Percentiles rank a stretch among this genome's conserved stretches.
Evolutionary conservation across 371 early-diverging fungal species (phyloP).

Genomic region (Conidiobolus incongruus): DNA sequence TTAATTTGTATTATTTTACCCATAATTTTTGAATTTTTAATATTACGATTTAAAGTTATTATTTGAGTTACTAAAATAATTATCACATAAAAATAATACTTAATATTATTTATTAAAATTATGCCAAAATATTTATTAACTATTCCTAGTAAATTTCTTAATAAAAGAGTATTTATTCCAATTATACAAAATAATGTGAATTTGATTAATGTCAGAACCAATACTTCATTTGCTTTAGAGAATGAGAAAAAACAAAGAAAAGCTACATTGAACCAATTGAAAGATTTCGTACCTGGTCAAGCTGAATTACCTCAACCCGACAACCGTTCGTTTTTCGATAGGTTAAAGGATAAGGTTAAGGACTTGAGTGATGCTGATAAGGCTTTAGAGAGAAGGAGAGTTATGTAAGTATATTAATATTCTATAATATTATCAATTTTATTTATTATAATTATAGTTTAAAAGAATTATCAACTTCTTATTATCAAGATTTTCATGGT

Average conservation of each 20-base stretch:
- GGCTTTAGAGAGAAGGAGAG: not conserved
- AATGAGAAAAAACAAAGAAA: not conserved
- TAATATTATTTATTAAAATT: too few species aligned
- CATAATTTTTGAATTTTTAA: too few species aligned
- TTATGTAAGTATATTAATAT: not conserved
- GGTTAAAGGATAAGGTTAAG: not conserved
- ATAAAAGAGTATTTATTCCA: too few species aligned
- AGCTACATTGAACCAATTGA: not conserved
- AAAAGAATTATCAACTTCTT: not conserved
- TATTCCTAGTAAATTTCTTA: too few species aligned
- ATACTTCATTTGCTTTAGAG: not conserved
- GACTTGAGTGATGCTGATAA: not conserved
- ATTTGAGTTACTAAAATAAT: too few species aligned
- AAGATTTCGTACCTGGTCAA: conserved; percentile 1
- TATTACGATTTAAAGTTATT: too few species aligned
- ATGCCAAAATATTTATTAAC: too few species aligned
- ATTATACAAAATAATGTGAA: too few species aligned
- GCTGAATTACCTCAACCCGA: not conserved
- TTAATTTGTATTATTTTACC: too few species aligned
- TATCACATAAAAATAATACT: too few species aligned
- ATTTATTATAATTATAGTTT: not conserved
- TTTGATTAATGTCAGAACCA: too few species aligned
- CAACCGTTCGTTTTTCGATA: not conserved
- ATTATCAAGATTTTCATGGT: conserved; percentile 4
- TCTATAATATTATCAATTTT: not conserved